Conservation (phyloP, 306 rosid genomes). For the Senna tora region DNA sequence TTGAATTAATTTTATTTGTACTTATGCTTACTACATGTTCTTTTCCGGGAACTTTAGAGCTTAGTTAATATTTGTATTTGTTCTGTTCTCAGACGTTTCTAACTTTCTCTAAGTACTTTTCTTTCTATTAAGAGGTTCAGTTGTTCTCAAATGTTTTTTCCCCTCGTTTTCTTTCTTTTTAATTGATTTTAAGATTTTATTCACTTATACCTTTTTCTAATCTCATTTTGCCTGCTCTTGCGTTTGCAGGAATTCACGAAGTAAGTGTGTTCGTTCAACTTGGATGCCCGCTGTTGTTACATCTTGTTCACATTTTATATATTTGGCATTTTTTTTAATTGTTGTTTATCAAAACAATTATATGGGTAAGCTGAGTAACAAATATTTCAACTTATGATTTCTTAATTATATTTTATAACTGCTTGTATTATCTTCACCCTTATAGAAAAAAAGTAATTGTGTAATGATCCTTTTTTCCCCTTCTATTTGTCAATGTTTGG, state of each 20-base stretch:
- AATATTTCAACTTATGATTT: neutral
- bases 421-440: neutral
- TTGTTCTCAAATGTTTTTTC: neutral
- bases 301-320: conserved; percentile 5
- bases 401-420: neutral
- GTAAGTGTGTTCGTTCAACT: conserved; percentile 55
- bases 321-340: conserved; percentile 9
- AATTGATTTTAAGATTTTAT: neutral
- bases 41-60: neutral
- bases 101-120: no score
- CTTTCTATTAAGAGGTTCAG: neutral
- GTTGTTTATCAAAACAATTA: neutral
- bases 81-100: neutral
- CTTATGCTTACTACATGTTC: no score
- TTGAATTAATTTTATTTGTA: no score
- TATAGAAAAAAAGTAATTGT: no score
- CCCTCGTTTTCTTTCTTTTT: no score
- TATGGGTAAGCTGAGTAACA: neutral
- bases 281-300: conserved; percentile 27
- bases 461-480: neutral
- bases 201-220: neutral
- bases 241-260: conserved; percentile 92
- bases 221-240: conserved; percentile 4
- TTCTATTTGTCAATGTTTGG: neutral
- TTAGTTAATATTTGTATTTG: neutral